phyloP scores from a whole-genome alignment of 2,329 filamentous ascomycete genomes.

The Neocucurbitaria cava region DNA sequence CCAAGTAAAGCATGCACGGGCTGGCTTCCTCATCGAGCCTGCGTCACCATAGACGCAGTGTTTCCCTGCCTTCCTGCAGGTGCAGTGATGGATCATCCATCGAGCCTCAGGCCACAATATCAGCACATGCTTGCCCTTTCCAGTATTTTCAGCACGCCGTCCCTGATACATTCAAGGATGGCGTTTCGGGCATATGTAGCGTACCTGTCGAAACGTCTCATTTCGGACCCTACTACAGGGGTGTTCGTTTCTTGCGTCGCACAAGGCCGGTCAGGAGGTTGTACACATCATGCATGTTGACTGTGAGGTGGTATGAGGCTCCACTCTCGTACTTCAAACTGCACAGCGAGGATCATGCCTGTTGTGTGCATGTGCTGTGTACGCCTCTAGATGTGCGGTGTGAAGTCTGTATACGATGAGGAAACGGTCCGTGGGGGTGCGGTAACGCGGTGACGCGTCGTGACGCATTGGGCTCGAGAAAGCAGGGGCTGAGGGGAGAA shows the following conservation, averaged over 20 bases:
- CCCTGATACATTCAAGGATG: neutral
- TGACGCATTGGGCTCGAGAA: too few relatives aligned
- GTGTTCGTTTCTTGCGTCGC: neutral
- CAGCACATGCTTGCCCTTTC: neutral
- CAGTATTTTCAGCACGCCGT: neutral
- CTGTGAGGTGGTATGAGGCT: neutral
- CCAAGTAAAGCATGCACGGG: slow-evolving; percentile 2
- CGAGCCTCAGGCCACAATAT: neutral
- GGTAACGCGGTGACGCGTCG: too few relatives aligned
- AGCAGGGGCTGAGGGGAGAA: too few relatives aligned
- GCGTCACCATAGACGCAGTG: neutral
- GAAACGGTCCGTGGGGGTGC: neutral
- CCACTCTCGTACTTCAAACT: neutral
- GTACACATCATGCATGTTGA: neutral
- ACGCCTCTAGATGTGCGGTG: neutral
- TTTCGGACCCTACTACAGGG: neutral
- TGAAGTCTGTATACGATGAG: neutral
- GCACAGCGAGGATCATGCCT: neutral
- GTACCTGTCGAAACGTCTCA: neutral
- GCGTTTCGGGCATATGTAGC: neutral
- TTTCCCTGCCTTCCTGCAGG: neutral
- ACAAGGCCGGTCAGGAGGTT: neutral
- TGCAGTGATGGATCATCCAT: neutral
- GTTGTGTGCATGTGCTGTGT: neutral
- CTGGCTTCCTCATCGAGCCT: neutral